Base-by-base conservation (phyloP, 345 rosid genomes). In the Pistacia atlantica region DNA sequence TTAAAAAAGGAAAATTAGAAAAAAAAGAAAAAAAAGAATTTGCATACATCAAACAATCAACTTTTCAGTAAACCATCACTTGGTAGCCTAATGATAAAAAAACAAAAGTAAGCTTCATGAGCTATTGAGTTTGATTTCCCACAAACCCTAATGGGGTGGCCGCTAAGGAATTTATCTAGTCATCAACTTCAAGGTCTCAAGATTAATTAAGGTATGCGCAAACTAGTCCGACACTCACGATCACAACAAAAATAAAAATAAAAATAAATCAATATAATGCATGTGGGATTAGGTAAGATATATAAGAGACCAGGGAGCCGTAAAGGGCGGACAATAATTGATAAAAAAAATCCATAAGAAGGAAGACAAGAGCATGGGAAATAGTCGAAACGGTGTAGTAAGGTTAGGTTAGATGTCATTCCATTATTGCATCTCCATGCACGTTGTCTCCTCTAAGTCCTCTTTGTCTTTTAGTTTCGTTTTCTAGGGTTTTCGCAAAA, bases 351-450 rank as follows among this genome's bases (percentile, higher is more conserved):
- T 76, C 84, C 74, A 87, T 54, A 54, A 70, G 80, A 63, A 84
- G 72, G 42, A 42, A 64, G 86, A 86, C 92, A 90, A 86, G 20
- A 51, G 86, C 89, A 82, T 85, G 73, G 90, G 79, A 88, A 42
- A 87, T 78, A 74, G 63, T 20, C 59, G 78, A 73, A 58, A 51
- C 74, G 28, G 63, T 79, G 63, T 60, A 76, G 84, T 71, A 61
- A 75, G 80, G 89, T 86, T 87, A 77, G 87, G 89, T 87, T 81
- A 79, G 13, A 37, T 63, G 72, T 84, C 81, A 58, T 58, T 72
- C 57, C 57, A 67, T 13, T 22, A 35, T 62, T 74, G 35, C 59
- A 74, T 68, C 82, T 57, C 78, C 83, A 69, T 70, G 87, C 83
- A 76, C n/a, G 8, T 76, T 84, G 87, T 84, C 89, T 77, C 65